Conservation (phyloP, 352 stramenopile genomes). For the Pythium scleroteichum region DNA sequence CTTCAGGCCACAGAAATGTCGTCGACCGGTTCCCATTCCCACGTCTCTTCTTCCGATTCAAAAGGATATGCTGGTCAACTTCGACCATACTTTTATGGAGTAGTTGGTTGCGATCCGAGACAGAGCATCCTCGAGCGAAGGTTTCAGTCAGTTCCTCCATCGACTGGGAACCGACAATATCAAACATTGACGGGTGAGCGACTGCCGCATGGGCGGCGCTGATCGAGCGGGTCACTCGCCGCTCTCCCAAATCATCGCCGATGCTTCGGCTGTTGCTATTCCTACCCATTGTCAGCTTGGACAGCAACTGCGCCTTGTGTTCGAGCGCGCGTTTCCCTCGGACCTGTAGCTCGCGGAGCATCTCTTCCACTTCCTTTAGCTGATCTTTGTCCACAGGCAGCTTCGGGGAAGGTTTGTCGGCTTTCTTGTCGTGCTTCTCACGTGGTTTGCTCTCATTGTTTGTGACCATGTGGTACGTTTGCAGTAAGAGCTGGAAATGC, state of each 20-base stretch:
- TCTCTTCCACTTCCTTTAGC: slow-evolving; percentile 43
- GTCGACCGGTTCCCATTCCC: slow-evolving; percentile 32
- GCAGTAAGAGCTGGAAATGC: slow-evolving; percentile 77
- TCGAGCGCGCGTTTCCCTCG: slow-evolving; percentile 60
- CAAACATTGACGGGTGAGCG: slow-evolving; percentile 85
- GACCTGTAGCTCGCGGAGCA: slow-evolving; percentile 70
- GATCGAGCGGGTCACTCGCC: slow-evolving; percentile 77
- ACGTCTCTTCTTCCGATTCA: slow-evolving; percentile 29
- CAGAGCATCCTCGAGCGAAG: slow-evolving; percentile 45
- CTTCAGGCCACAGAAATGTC: slow-evolving; percentile 55
- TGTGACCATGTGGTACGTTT: slow-evolving; percentile 64
- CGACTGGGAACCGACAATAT: slow-evolving; percentile 68
- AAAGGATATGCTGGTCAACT: slow-evolving; percentile 70
- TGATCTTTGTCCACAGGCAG: slow-evolving; percentile 11
- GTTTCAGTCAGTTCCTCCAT: slow-evolving; percentile 50
- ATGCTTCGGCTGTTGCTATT: neutral
- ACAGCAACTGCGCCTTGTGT: slow-evolving; percentile 66
- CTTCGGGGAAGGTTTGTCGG: neutral
- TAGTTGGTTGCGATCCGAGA: slow-evolving; percentile 49
- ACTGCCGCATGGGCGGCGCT: slow-evolving; percentile 78
- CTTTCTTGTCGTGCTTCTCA: neutral
- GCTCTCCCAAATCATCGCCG: slow-evolving; percentile 30
- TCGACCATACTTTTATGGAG: slow-evolving; percentile 69
- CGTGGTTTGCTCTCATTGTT: neutral
- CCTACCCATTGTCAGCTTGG: slow-evolving; percentile 45